Evolutionary conservation across 2,329 filamentous ascomycete genomes (phyloP).

Genomic region (Venturia carpophila): DNA sequence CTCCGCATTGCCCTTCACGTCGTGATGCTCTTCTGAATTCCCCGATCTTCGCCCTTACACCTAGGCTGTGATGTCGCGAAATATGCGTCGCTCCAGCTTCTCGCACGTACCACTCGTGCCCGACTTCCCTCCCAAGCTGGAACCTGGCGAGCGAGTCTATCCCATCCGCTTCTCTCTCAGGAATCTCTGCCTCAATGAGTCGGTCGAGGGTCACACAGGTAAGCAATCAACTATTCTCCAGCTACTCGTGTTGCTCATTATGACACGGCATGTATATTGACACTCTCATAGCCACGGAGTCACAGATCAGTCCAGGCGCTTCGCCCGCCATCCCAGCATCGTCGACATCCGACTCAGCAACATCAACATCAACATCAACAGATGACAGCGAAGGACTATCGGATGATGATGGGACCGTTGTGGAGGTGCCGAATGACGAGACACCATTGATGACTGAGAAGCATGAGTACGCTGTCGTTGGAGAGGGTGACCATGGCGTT

Average conservation of each 20-base stretch:
- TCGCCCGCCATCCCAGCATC: neutral
- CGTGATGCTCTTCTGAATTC: neutral
- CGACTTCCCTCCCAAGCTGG: neutral
- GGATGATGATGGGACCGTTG: constrained; percentile 1
- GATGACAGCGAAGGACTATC: neutral
- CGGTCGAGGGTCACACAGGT: neutral
- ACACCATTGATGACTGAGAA: neutral
- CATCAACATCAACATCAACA: neutral
- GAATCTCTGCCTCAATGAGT: neutral
- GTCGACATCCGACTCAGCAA: neutral
- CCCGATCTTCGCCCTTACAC: constrained; percentile 1
- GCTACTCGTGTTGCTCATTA: neutral
- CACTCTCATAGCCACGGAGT: neutral
- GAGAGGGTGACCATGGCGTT: neutral
- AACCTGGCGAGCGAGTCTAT: constrained; percentile 7
- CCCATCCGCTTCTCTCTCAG: neutral
- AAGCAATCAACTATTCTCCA: neutral
- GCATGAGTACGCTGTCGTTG: constrained; percentile 11
- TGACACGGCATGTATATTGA: neutral
- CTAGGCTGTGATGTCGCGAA: neutral
- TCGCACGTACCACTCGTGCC: neutral
- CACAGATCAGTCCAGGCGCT: neutral
- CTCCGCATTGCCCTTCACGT: neutral
- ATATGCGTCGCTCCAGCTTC: neutral
- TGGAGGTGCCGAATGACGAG: neutral